Percentiles rank a stretch among this genome's conserved stretches.
These are phyloP conservation scores for Mycosphaerella arachidis DNA, from an alignment of 2,329 filamentous ascomycete species.

Conservation along the genomic window DNA sequence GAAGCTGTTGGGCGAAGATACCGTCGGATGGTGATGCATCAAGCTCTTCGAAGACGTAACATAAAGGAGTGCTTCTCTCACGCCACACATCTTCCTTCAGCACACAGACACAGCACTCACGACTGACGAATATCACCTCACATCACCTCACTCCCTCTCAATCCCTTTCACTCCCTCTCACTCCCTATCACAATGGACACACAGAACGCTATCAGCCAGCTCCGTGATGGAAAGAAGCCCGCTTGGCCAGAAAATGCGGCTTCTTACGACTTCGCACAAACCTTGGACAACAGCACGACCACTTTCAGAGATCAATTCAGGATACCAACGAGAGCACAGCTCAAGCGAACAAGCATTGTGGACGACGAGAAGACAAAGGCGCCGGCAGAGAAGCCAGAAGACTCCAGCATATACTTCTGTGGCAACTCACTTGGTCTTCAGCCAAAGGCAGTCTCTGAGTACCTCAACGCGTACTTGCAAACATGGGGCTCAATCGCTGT, in stretches of 20 bases:
- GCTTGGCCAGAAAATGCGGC: slow-evolving; percentile 24
- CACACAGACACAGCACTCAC: not conserved
- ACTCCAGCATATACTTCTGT: slow-evolving; percentile 70
- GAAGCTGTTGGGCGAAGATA: not conserved
- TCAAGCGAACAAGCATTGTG: slow-evolving; percentile 58
- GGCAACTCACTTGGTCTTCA: slow-evolving; percentile 87
- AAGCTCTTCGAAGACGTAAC: not conserved
- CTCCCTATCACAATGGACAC: slow-evolving; percentile 22
- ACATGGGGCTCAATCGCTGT: slow-evolving; percentile 84
- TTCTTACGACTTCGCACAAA: slow-evolving; percentile 24
- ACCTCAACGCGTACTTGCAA: slow-evolving; percentile 67
- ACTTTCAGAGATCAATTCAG: slow-evolving; percentile 55
- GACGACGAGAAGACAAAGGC: slow-evolving; percentile 19
- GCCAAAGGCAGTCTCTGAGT: slow-evolving; percentile 61
- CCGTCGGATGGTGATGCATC: not conserved
- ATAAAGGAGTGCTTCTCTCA: not conserved
- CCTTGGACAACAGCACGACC: slow-evolving; percentile 22
- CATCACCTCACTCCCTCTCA: slow-evolving; percentile 5
- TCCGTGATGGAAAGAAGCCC: slow-evolving; percentile 23
- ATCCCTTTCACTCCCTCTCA: slow-evolving; percentile 1
- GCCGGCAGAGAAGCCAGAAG: slow-evolving; percentile 20
- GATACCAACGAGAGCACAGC: slow-evolving; percentile 67
- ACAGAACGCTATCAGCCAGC: slow-evolving; percentile 20
- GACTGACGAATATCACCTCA: not conserved
- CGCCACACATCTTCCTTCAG: not conserved